phyloP scores from a whole-genome alignment of 768 basidiomycete species.

The Cubamyces lactineus region DNA sequence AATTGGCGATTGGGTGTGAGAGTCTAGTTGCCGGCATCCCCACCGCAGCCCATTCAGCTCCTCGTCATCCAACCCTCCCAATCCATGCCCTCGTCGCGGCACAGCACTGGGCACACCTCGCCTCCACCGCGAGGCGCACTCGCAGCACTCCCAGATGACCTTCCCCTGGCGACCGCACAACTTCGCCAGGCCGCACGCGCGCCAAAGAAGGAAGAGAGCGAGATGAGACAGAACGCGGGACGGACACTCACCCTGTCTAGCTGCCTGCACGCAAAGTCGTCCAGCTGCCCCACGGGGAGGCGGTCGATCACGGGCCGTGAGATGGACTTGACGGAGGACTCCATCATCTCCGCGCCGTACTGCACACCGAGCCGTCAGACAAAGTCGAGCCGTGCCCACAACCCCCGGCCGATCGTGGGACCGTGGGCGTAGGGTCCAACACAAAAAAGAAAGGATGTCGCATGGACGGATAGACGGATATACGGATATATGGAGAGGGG shows the following conservation, averaged over 20 bases:
- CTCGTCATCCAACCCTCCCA: too few species aligned
- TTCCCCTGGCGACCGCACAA: neutral
- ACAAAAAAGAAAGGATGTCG: too few species aligned
- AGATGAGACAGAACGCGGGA: conserved; percentile 2
- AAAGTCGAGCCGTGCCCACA: neutral
- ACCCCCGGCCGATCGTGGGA: neutral
- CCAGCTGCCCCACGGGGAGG: conserved; percentile 74
- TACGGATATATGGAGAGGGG: neutral
- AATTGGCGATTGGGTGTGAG: neutral
- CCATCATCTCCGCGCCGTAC: conserved; percentile 90
- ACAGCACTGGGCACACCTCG: neutral
- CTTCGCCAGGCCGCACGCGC: conserved; percentile 8
- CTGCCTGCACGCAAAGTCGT: conserved; percentile 88
- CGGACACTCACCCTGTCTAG: conserved; percentile 69
- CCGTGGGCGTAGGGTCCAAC: neutral
- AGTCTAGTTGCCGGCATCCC: conserved; percentile 1
- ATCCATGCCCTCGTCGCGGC: neutral
- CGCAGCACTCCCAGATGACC: conserved; percentile 15
- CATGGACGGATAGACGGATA: too few species aligned
- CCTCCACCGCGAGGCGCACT: conserved; percentile 7
- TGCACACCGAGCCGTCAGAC: conserved; percentile 35
- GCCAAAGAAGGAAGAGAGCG: neutral
- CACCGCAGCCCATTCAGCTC: neutral
- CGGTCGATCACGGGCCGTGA: conserved; percentile 82
- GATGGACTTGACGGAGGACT: conserved; percentile 79